Conservation (phyloP, 495 filamentous ascomycete genomes). For the Penicillium roqueforti region DNA sequence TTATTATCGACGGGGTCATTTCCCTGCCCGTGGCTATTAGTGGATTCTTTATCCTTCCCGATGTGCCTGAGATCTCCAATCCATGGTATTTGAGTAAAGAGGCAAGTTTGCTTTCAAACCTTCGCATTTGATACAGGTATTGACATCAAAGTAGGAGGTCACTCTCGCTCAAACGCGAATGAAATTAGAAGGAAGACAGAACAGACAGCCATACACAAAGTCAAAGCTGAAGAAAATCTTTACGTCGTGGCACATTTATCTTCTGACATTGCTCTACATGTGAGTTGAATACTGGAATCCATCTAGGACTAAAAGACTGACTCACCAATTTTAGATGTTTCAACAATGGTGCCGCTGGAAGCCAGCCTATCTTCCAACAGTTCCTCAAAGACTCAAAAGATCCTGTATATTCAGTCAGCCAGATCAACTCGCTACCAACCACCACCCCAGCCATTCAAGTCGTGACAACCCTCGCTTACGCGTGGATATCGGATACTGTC, state of each 20-base stretch:
- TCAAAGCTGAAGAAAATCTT: constrained; percentile 51
- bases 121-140: not conserved
- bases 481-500: constrained; percentile 48
- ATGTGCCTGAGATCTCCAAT: constrained; percentile 55
- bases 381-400: constrained; percentile 37
- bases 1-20: constrained; percentile 44
- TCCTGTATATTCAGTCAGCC: constrained; percentile 35
- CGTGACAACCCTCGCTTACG: constrained; percentile 44
- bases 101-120: constrained; percentile 20
- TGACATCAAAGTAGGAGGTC: constrained; percentile 35
- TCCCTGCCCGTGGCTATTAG: constrained; percentile 46
- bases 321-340: constrained; percentile 26
- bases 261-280: constrained; percentile 43
- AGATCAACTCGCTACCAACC: constrained; percentile 47
- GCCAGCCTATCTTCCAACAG: constrained; percentile 39
- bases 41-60: constrained; percentile 58
- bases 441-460: constrained; percentile 45
- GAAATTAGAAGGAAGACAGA: constrained; percentile 43
- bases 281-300: constrained; percentile 17
- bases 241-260: constrained; percentile 49
- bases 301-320: too few species aligned
- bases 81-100: constrained; percentile 47
- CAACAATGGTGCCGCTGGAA: constrained; percentile 33
- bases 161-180: constrained; percentile 43
- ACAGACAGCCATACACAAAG: constrained; percentile 43